phyloP scores from a whole-genome alignment of 2,329 filamentous ascomycete species.

The Colletotrichum acutatum region DNA sequence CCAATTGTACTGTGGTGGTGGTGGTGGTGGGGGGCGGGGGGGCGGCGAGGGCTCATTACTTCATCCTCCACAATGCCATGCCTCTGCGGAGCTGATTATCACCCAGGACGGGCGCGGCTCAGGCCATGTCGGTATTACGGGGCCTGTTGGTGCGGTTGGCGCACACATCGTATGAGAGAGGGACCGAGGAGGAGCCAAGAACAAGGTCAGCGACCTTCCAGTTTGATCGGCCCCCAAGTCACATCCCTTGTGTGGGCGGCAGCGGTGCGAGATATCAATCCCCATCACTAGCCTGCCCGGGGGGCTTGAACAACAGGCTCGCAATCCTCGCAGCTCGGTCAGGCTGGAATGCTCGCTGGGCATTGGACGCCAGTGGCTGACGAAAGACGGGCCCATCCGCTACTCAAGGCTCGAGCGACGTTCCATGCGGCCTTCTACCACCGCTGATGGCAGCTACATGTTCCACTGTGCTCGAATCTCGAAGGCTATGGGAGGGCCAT shows the following conservation, averaged over 20 bases:
- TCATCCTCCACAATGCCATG: slow-evolving; percentile 28
- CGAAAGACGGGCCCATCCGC: not conserved
- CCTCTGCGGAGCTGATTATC: slow-evolving; percentile 31
- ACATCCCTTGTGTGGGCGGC: slow-evolving; percentile 26
- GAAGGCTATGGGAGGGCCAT: not conserved
- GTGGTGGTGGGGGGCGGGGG: too few relatives aligned
- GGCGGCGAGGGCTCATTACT: slow-evolving; percentile 10
- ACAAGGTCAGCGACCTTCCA: slow-evolving; percentile 29
- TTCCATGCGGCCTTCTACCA: slow-evolving; percentile 12
- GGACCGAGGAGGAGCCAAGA: slow-evolving; percentile 16
- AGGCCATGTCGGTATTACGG: slow-evolving; percentile 24
- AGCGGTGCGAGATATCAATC: slow-evolving; percentile 19
- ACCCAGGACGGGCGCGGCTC: slow-evolving; percentile 27
- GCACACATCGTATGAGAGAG: slow-evolving; percentile 27
- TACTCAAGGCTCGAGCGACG: not conserved
- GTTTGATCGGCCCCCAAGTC: slow-evolving; percentile 34
- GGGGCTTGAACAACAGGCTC: not conserved
- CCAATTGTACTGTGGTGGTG: slow-evolving; percentile 9
- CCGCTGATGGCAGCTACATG: not conserved
- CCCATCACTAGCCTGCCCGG: slow-evolving; percentile 1
- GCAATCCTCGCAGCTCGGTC: not conserved
- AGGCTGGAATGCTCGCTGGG: slow-evolving; percentile 7
- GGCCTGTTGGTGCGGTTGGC: not conserved
- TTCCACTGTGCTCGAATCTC: not conserved
- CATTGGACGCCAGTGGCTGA: not conserved